Conservation (phyloP, 371 early-diverging fungal species). For the Batkoa obscura region DNA sequence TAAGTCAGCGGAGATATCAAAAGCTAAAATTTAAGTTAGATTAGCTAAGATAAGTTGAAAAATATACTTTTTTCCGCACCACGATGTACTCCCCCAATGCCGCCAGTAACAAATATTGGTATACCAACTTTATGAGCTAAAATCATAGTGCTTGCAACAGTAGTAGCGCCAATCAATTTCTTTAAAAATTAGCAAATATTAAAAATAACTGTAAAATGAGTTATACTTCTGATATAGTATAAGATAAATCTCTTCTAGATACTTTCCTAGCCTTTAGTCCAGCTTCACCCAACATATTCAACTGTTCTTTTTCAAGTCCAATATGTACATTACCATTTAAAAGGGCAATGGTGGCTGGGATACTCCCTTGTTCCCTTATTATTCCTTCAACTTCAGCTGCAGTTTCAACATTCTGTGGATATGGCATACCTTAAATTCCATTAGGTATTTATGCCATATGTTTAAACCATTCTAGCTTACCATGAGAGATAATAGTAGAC, state of each 20-base stretch:
- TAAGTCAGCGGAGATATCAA: constrained; percentile 85
- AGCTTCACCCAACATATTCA: constrained; percentile 39
- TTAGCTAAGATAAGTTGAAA: neutral
- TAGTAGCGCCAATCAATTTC: constrained; percentile 61
- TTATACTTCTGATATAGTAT: constrained; percentile 38
- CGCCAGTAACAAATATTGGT: constrained; percentile 83
- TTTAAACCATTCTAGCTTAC: constrained; percentile 15
- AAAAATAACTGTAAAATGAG: neutral
- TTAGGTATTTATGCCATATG: neutral
- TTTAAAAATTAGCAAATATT: constrained; percentile 6
- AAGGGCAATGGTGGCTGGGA: constrained; percentile 82
- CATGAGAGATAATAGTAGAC: constrained; percentile 85
- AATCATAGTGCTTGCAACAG: constrained; percentile 78
- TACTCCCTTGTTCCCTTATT: constrained; percentile 44
- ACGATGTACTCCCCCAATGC: constrained; percentile 91
- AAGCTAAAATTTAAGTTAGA: constrained; percentile 16
- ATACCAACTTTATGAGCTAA: constrained; percentile 72
- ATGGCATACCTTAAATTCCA: constrained; percentile 56
- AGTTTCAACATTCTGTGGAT: constrained; percentile 72
- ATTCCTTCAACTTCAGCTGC: constrained; percentile 59
- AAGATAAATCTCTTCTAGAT: constrained; percentile 66
- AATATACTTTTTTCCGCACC: constrained; percentile 47
- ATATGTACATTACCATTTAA: constrained; percentile 58
- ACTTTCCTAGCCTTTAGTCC: constrained; percentile 49
- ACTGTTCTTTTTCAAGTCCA: constrained; percentile 18